phyloP scores from a whole-genome alignment of 163 green algal species.

The Scenedesmus sp. region DNA sequence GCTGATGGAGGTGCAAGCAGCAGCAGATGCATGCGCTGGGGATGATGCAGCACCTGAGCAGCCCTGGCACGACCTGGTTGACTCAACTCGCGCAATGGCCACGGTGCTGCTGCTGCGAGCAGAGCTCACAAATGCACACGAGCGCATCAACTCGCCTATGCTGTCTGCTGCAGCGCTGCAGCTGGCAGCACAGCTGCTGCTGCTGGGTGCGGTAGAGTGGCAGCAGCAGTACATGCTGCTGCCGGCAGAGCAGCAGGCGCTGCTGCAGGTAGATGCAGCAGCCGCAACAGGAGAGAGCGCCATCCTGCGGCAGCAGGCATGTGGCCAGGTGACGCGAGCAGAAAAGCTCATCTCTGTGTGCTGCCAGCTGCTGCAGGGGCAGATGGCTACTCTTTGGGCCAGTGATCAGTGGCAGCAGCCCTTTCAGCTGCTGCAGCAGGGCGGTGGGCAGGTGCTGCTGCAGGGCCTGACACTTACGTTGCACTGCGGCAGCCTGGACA shows the following conservation, averaged over 20 bases:
- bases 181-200: not conserved
- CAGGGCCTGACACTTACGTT: not conserved
- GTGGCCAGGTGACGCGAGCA: not conserved
- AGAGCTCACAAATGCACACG: too few species aligned
- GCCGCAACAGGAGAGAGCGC: not conserved
- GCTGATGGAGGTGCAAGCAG: not conserved
- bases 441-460: not conserved
- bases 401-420: not conserved
- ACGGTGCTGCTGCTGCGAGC: too few species aligned
- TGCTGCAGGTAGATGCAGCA: not conserved
- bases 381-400: not conserved
- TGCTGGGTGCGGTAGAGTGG: not conserved
- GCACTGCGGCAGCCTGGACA: not conserved
- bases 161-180: not conserved
- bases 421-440: constrained; percentile 18
- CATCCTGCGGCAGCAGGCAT: not conserved
- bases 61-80: too few species aligned
- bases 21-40: too few species aligned
- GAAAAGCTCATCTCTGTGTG: not conserved
- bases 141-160: not conserved
- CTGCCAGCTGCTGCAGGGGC: not conserved
- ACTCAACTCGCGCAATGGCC: too few species aligned
- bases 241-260: not conserved
- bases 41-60: too few species aligned
- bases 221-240: not conserved